Conservation (phyloP, 768 basidiomycete species). For the Trametes coccinea region DNA sequence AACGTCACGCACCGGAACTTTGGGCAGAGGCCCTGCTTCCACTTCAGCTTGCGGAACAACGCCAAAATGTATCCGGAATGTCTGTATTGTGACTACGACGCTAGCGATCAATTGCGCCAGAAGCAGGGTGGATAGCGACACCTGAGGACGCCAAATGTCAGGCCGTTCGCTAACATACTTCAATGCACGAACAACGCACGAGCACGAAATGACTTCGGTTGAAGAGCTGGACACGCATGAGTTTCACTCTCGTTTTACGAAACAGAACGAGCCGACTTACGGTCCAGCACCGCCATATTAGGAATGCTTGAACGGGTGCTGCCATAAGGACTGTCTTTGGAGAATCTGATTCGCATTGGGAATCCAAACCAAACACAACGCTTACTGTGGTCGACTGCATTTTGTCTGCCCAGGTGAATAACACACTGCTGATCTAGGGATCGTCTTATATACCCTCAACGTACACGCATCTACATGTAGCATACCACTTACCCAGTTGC, state of each 20-base stretch:
- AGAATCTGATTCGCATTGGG: too few species aligned
- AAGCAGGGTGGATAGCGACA: slow-evolving; percentile 9
- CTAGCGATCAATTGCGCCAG: slow-evolving; percentile 14
- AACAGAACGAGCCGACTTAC: slow-evolving; percentile 11
- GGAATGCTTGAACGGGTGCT: slow-evolving; percentile 30
- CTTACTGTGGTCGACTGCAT: slow-evolving; percentile 22
- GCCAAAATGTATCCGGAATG: slow-evolving; percentile 21
- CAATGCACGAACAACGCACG: slow-evolving; percentile 5
- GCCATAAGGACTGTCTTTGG: slow-evolving; percentile 27
- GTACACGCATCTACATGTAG: neutral
- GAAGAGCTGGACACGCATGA: slow-evolving; percentile 11
- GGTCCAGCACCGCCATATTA: slow-evolving; percentile 33
- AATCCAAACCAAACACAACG: neutral
- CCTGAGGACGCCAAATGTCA: neutral
- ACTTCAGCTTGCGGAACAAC: slow-evolving; percentile 15
- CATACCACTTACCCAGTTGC: slow-evolving; percentile 28
- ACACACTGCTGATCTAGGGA: slow-evolving; percentile 13
- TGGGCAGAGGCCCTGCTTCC: slow-evolving; percentile 10
- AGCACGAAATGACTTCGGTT: slow-evolving; percentile 17
- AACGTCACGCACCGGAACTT: slow-evolving; percentile 9
- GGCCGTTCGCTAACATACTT: too few species aligned
- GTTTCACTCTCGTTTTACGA: neutral
- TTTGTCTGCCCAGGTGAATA: slow-evolving; percentile 24
- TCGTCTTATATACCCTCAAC: neutral
- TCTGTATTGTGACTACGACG: slow-evolving; percentile 18